Conservation (phyloP, 2,329 filamentous ascomycete genomes). For the Penicillium oxalicum region DNA sequence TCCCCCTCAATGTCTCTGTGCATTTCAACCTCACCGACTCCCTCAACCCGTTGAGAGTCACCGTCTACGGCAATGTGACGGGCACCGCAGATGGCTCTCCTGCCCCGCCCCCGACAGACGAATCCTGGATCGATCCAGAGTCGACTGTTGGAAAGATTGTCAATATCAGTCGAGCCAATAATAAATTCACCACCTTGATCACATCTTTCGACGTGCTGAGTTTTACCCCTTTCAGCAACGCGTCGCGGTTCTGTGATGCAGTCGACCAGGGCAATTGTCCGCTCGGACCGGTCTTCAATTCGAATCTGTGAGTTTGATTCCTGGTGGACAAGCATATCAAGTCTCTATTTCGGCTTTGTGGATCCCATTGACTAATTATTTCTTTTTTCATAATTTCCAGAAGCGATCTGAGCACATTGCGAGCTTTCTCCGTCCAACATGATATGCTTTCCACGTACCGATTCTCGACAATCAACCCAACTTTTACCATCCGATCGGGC, state of each 20-base stretch:
- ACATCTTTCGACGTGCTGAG: conserved; percentile 67
- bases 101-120: conserved; percentile 56
- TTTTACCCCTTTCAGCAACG: conserved; percentile 61
- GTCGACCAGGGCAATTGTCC: conserved; percentile 63
- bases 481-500: conserved; percentile 68
- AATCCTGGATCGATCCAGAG: conserved; percentile 57
- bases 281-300: conserved; percentile 64
- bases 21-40: conserved; percentile 59
- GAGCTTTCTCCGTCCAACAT: conserved; percentile 67
- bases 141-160: conserved; percentile 71
- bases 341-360: neutral
- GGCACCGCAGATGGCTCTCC: conserved; percentile 54
- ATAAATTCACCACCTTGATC: conserved; percentile 67
- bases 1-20: conserved; percentile 68
- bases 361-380: neutral
- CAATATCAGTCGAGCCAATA: conserved; percentile 52
- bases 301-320: conserved; percentile 42
- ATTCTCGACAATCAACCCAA: conserved; percentile 74
- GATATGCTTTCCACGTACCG: conserved; percentile 76
- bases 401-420: conserved; percentile 50
- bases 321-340: neutral
- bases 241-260: conserved; percentile 61
- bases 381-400: conserved; percentile 16
- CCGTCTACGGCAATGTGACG: conserved; percentile 84
- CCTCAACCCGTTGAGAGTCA: conserved; percentile 65